Conservation (phyloP, 345 rosid genomes). For the Dimocarpus longan region DNA sequence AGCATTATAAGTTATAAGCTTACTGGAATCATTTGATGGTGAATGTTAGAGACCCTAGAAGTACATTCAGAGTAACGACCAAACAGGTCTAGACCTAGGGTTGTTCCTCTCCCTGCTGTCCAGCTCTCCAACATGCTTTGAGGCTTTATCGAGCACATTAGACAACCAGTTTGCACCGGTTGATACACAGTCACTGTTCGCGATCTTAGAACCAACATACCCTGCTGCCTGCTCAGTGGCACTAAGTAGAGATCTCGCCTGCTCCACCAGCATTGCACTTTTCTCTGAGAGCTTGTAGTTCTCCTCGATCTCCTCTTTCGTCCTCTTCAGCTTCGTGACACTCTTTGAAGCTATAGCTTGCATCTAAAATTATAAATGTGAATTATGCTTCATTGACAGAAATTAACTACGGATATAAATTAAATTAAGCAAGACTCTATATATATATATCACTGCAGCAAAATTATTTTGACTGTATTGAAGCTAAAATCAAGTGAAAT, state of each 20-base stretch:
- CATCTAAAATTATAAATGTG: background rate
- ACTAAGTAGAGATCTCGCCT: background rate
- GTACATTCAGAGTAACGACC: background rate
- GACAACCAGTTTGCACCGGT: slow-evolving; percentile 13
- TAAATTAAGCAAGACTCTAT: too few species aligned
- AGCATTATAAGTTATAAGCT: too few species aligned
- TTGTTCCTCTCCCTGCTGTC: slow-evolving; percentile 8
- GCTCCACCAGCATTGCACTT: background rate
- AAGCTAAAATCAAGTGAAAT: too few species aligned
- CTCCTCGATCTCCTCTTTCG: slow-evolving; percentile 11
- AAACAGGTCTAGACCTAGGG: slow-evolving; percentile 13
- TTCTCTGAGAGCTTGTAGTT: slow-evolving; percentile 14
- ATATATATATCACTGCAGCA: too few species aligned
- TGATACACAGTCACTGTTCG: background rate
- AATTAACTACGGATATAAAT: too few species aligned
- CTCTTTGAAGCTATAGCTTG: slow-evolving; percentile 13
- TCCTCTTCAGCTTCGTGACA: background rate
- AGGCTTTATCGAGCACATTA: slow-evolving; percentile 13
- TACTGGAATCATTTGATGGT: too few species aligned
- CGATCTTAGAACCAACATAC: slow-evolving; percentile 2
- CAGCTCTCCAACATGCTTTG: slow-evolving; percentile 8
- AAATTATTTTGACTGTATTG: too few species aligned
- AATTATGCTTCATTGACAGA: background rate
- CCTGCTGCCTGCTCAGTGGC: slow-evolving; percentile 17
- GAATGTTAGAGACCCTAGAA: too few species aligned